Evolutionary conservation across 345 rosid genomes (phyloP).

Genomic region (Conringia planisiliqua): DNA sequence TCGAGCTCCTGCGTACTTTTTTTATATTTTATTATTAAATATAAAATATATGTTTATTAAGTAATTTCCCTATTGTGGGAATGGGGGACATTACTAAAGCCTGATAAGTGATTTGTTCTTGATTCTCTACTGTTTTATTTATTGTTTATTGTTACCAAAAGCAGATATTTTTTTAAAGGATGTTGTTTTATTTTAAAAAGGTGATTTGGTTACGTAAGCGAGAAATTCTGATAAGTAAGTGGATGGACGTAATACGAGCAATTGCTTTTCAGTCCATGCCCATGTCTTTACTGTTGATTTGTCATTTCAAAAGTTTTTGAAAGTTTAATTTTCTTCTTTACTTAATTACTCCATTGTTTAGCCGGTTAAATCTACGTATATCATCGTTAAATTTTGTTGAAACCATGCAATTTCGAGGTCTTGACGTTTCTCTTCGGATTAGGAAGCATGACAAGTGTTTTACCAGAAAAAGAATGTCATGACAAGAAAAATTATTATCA

Average conservation of each 20-base stretch:
- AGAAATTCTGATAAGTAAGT: constrained; percentile 35
- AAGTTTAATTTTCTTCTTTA: neutral
- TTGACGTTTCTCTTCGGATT: neutral
- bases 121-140: constrained; percentile 15
- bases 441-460: neutral
- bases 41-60: neutral
- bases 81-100: constrained; percentile 30
- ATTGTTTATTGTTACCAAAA: constrained; percentile 8
- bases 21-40: neutral
- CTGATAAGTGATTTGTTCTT: constrained; percentile 30
- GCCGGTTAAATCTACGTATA: neutral
- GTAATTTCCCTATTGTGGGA: constrained; percentile 11
- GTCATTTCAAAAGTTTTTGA: neutral
- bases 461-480: neutral
- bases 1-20: constrained; percentile 15
- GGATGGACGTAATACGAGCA: constrained; percentile 43
- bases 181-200: constrained; percentile 12
- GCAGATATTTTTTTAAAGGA: constrained; percentile 13
- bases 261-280: constrained; percentile 31
- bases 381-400: neutral
- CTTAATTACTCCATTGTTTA: neutral
- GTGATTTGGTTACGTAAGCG: constrained; percentile 30
- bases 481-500: neutral
- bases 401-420: neutral
- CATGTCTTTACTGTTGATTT: neutral